phyloP scores from a whole-genome alignment of 768 basidiomycete genomes.

The Suillus variegatus region DNA sequence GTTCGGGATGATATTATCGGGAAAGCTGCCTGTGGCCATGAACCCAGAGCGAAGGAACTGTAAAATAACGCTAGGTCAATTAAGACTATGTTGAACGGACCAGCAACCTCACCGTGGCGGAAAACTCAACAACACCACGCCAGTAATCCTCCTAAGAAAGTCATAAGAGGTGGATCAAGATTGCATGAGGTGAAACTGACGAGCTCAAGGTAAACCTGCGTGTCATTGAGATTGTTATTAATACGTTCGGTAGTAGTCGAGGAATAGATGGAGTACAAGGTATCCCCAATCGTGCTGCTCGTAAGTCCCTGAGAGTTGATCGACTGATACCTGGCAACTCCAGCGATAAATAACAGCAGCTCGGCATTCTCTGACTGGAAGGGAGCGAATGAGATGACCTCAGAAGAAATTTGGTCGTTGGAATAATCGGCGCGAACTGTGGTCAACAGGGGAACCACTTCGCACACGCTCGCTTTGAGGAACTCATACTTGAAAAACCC shows the following conservation, averaged over 20 bases:
- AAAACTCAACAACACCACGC: conserved; percentile 12
- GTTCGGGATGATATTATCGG: not conserved
- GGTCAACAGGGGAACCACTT: conserved; percentile 12
- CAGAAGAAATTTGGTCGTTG: not conserved
- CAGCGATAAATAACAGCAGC: conserved; percentile 17
- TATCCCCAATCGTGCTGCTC: conserved; percentile 20
- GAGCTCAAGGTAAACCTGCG: not conserved
- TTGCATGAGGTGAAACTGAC: not conserved
- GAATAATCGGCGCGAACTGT: conserved; percentile 10
- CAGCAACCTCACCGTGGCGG: conserved; percentile 5
- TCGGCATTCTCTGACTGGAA: conserved; percentile 4
- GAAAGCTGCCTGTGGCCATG: conserved; percentile 4
- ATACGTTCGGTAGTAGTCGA: not conserved
- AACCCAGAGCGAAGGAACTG: conserved; percentile 13
- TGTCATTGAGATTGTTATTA: not conserved
- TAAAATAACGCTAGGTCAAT: not conserved
- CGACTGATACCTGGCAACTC: conserved; percentile 10
- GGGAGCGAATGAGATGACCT: not conserved
- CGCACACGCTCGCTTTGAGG: conserved; percentile 13
- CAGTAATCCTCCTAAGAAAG: conserved; percentile 9
- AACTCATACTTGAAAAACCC: conserved; percentile 11
- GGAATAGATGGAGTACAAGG: conserved; percentile 16
- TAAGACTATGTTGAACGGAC: not conserved
- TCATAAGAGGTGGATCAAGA: not conserved
- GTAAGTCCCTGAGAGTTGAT: conserved; percentile 15